A percentile compares a stretch with the other conserved stretches of the same genome.
phyloP scores from a whole-genome alignment of 352 stramenopile genomes.

The Globisporangium ultimum region DNA sequence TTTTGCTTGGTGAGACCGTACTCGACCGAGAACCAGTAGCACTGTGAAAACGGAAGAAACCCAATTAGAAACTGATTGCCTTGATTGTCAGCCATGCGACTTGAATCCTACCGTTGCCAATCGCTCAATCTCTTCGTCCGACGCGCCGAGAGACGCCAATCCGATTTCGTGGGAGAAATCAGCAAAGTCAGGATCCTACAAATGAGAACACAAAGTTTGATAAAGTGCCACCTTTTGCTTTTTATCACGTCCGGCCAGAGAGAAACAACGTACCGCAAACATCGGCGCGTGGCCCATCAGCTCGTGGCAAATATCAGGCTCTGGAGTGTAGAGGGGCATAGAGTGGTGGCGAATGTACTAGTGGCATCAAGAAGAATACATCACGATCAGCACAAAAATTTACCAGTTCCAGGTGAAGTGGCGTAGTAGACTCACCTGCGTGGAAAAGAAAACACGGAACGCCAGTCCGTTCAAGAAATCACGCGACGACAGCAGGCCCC shows the following conservation, averaged over 20 bases:
- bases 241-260: not conserved
- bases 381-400: too few relatives aligned
- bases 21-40: constrained; percentile 99
- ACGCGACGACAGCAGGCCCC: constrained; percentile 93
- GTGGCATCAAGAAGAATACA: not conserved
- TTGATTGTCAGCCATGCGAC: too few relatives aligned
- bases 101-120: constrained; percentile 77
- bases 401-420: too few relatives aligned
- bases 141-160: constrained; percentile 93
- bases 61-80: not conserved
- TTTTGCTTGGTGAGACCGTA: constrained; percentile 95
- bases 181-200: constrained; percentile 94
- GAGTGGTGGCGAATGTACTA: constrained; percentile 95
- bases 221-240: not conserved
- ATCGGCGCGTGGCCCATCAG: constrained; percentile 95
- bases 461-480: constrained; percentile 98
- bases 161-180: constrained; percentile 97
- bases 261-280: constrained; percentile 80
- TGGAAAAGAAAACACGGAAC: constrained; percentile 98
- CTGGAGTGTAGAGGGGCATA: constrained; percentile 95
- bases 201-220: not conserved
- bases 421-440: constrained; percentile 47
- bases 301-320: constrained; percentile 98
- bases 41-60: constrained; percentile 28
- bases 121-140: constrained; percentile 93